phyloP scores from a whole-genome alignment of 2,329 filamentous ascomycete genomes.

The Cercospora sp. region DNA sequence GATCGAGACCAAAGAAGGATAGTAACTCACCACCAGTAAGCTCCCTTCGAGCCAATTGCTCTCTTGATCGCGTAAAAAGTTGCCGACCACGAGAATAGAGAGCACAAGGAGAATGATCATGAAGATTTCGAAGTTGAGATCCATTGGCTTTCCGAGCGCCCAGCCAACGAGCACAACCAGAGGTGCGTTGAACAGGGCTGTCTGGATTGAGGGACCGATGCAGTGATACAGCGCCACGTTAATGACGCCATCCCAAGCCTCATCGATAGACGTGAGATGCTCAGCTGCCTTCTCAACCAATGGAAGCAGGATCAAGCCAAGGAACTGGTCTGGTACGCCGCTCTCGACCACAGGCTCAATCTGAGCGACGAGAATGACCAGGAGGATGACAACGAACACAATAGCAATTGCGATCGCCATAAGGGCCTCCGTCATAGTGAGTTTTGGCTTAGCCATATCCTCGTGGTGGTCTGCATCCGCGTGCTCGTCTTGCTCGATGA shows the following conservation, averaged over 20 bases:
- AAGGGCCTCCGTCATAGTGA: slow-evolving; percentile 71
- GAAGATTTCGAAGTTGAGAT: slow-evolving; percentile 85
- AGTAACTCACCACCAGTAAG: slow-evolving; percentile 60
- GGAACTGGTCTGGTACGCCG: slow-evolving; percentile 57
- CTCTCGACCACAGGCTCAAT: slow-evolving; percentile 59
- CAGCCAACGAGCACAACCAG: slow-evolving; percentile 81
- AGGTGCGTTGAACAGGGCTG: slow-evolving; percentile 82
- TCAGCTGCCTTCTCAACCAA: slow-evolving; percentile 83
- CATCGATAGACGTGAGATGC: slow-evolving; percentile 78
- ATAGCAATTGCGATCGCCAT: slow-evolving; percentile 66
- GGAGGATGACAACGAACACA: slow-evolving; percentile 69
- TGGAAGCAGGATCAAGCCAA: slow-evolving; percentile 73
- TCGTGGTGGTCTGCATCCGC: slow-evolving; percentile 44
- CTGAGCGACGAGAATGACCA: slow-evolving; percentile 72
- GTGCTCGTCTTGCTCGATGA: slow-evolving; percentile 60
- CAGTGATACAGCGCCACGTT: slow-evolving; percentile 84
- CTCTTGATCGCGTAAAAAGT: slow-evolving; percentile 83
- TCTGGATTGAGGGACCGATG: slow-evolving; percentile 83
- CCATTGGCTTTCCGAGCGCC: slow-evolving; percentile 66
- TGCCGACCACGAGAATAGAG: slow-evolving; percentile 66
- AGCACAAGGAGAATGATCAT: slow-evolving; percentile 78
- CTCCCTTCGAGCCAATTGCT: slow-evolving; percentile 87
- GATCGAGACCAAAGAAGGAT: neutral
- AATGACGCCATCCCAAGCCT: slow-evolving; percentile 74
- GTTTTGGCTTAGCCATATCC: slow-evolving; percentile 62